Conservation (phyloP, 768 basidiomycete species). For the Amanita rimosa region DNA sequence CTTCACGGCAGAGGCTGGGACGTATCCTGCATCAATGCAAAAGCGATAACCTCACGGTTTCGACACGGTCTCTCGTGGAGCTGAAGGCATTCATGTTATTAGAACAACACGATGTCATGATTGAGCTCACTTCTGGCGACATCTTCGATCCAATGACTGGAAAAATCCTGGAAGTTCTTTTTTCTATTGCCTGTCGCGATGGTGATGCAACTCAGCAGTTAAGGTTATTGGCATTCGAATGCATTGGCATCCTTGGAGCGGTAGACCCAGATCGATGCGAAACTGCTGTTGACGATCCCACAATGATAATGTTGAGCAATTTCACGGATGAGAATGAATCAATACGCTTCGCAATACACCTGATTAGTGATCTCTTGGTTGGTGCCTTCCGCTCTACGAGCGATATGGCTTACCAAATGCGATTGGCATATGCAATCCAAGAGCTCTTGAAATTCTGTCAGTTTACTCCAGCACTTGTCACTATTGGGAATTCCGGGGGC, state of each 20-base stretch:
- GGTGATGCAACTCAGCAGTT: slow-evolving; percentile 62
- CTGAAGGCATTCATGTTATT: slow-evolving; percentile 52
- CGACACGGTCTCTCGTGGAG: slow-evolving; percentile 63
- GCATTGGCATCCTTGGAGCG: slow-evolving; percentile 86
- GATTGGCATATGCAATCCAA: slow-evolving; percentile 87
- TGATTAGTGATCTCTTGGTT: slow-evolving; percentile 79
- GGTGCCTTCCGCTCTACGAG: slow-evolving; percentile 88
- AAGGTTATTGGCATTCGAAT: slow-evolving; percentile 72
- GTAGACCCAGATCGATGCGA: slow-evolving; percentile 92
- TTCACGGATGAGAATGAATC: slow-evolving; percentile 74
- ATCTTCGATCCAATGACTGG: slow-evolving; percentile 73
- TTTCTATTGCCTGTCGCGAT: slow-evolving; percentile 66
- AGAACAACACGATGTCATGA: slow-evolving; percentile 41
- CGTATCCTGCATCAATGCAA: slow-evolving; percentile 63
- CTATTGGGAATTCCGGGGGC: slow-evolving; percentile 27
- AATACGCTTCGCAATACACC: slow-evolving; percentile 68
- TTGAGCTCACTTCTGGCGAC: slow-evolving; percentile 68
- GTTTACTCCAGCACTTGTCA: slow-evolving; percentile 70
- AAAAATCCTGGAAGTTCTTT: slow-evolving; percentile 51
- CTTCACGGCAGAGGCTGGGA: slow-evolving; percentile 42
- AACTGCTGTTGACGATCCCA: slow-evolving; percentile 41
- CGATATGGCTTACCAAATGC: slow-evolving; percentile 84
- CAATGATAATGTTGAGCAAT: slow-evolving; percentile 69
- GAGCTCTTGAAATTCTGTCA: slow-evolving; percentile 81
- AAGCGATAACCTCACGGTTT: slow-evolving; percentile 75